phyloP scores from a whole-genome alignment of 2,329 filamentous ascomycete genomes.

The Cercospora berteroae region DNA sequence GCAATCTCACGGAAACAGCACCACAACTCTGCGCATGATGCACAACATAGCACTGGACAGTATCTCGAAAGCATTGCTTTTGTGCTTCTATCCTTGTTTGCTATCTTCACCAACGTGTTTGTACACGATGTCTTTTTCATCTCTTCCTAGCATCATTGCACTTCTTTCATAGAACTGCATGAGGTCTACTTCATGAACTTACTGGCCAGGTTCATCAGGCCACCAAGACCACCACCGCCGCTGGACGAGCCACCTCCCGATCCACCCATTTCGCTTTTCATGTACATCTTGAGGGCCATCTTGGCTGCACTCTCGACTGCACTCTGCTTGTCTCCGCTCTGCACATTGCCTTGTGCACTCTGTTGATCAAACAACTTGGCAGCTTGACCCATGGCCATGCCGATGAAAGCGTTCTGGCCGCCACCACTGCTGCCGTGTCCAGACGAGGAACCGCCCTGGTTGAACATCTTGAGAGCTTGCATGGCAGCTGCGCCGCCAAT shows the following conservation, averaged over 20 bases:
- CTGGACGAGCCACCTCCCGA: conserved; percentile 47
- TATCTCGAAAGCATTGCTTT: background rate
- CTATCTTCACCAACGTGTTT: background rate
- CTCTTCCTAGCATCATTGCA: background rate
- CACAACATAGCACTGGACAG: background rate
- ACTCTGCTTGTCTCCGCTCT: conserved; percentile 69
- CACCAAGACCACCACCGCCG: conserved; percentile 39
- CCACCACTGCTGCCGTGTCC: conserved; percentile 36
- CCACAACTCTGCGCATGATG: background rate
- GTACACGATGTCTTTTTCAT: background rate
- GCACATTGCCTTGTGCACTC: conserved; percentile 52
- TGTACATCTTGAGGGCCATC: conserved; percentile 86
- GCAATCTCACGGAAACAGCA: background rate
- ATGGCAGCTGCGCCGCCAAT: conserved; percentile 72
- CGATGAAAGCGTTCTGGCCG: conserved; percentile 76
- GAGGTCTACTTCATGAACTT: conserved; percentile 53
- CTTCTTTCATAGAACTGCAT: background rate
- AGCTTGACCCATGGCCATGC: conserved; percentile 58
- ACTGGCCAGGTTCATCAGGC: conserved; percentile 58
- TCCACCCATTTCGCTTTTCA: conserved; percentile 65
- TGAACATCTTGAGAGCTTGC: conserved; percentile 78
- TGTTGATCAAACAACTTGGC: conserved; percentile 70
- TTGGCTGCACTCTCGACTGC: conserved; percentile 76
- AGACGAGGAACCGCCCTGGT: conserved; percentile 32
- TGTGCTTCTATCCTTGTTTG: background rate